These are phyloP conservation scores for Bruguiera gymnorhiza DNA, from an alignment of 345 rosid species.

Conservation along the genomic window DNA sequence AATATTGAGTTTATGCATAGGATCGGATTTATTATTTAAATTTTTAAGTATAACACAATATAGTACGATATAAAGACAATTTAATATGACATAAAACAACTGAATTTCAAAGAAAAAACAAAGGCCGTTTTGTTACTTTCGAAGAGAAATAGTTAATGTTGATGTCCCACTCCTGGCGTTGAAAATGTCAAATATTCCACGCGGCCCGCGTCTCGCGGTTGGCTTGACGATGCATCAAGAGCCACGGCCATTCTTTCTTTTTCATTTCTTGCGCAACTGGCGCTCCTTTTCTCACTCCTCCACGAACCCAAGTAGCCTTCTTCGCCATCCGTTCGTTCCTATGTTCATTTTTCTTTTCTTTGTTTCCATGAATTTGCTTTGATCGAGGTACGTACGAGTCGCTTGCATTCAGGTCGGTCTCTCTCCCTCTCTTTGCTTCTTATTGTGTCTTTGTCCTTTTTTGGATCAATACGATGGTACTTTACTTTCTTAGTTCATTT, in stretches of 20 bases:
- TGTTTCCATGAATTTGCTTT: constrained; percentile 15
- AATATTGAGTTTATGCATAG: no score
- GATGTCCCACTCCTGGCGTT: background rate
- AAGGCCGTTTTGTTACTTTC: no score
- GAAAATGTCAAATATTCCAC: constrained; percentile 33
- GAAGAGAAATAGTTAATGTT: no score
- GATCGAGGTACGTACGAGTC: constrained; percentile 23
- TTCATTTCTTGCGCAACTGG: constrained; percentile 28
- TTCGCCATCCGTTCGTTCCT: background rate
- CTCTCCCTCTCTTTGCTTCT: background rate
- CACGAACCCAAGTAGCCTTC: background rate
- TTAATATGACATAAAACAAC: no score
- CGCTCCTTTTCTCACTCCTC: constrained; percentile 23
- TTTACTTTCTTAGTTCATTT: background rate
- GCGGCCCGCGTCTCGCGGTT: constrained; percentile 10
- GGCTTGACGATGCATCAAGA: constrained; percentile 5
- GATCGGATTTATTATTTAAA: no score
- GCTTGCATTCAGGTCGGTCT: background rate
- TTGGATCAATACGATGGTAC: background rate
- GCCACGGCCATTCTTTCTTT: background rate
- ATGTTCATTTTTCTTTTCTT: constrained; percentile 3
- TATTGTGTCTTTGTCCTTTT: background rate
- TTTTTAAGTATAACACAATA: no score
- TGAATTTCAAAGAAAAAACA: no score
- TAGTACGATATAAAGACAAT: no score